Percentiles rank a stretch among this genome's conserved stretches.
phyloP scores from a whole-genome alignment of 2,329 filamentous ascomycete genomes.

The Botrytis deweyae region DNA sequence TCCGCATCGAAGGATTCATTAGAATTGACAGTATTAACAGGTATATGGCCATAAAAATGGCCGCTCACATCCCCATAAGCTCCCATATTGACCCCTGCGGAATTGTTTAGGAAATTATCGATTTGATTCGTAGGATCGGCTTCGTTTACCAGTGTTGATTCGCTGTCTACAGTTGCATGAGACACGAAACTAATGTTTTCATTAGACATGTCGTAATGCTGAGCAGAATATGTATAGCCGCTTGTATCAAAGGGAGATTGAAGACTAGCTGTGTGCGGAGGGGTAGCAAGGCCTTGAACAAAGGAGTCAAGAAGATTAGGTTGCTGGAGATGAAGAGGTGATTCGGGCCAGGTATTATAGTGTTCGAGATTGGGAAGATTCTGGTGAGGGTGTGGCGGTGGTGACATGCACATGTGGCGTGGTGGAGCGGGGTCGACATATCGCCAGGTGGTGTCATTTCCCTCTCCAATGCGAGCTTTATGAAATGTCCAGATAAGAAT shows the following conservation, averaged over 20 bases:
- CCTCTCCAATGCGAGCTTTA: slow-evolving; percentile 50
- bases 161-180: slow-evolving; percentile 36
- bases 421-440: slow-evolving; percentile 47
- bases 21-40: not conserved
- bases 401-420: slow-evolving; percentile 35
- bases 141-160: slow-evolving; percentile 16
- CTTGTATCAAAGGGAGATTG: slow-evolving; percentile 37
- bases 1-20: slow-evolving; percentile 12
- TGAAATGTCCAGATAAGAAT: slow-evolving; percentile 65
- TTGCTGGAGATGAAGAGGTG: slow-evolving; percentile 29
- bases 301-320: slow-evolving; percentile 51
- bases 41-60: slow-evolving; percentile 9
- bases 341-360: slow-evolving; percentile 50
- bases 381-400: slow-evolving; percentile 38
- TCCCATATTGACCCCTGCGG: not conserved
- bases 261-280: slow-evolving; percentile 54
- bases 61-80: not conserved
- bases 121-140: slow-evolving; percentile 1
- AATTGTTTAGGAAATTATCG: not conserved
- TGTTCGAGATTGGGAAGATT: slow-evolving; percentile 56
- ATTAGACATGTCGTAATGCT: slow-evolving; percentile 27
- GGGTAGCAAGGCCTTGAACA: slow-evolving; percentile 54
- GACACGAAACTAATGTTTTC: slow-evolving; percentile 44
- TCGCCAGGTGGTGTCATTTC: slow-evolving; percentile 58
- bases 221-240: slow-evolving; percentile 25